A percentile compares a stretch with the other conserved stretches of the same genome.
Evolutionary conservation across 208 protist species (phyloP).

Genomic region (Acanthamoeba royreba): DNA sequence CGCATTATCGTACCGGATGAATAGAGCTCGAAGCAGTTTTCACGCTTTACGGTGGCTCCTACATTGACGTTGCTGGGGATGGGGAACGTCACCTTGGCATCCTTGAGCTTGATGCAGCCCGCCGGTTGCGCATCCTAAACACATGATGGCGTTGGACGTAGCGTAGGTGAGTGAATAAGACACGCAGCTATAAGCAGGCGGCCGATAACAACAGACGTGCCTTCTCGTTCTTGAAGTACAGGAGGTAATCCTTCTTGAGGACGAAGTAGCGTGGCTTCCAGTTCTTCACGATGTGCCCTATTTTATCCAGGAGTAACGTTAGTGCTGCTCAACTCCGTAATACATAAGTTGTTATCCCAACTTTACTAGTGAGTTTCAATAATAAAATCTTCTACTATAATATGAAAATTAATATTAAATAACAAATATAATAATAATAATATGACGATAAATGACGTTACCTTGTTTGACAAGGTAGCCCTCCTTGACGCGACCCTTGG

Average conservation of each 20-base stretch:
- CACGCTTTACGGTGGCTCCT: neutral
- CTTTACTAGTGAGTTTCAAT: neutral
- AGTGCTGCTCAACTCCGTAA: too few species aligned
- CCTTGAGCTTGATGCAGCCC: conserved; percentile 24
- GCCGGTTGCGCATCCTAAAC: neutral
- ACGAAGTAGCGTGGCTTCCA: conserved; percentile 72
- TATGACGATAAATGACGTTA: neutral
- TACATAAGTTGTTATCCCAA: too few species aligned
- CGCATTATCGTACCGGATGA: neutral
- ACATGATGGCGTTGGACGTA: neutral
- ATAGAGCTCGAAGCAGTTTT: conserved; percentile 25
- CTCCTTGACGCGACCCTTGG: conserved; percentile 44
- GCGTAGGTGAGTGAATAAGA: neutral
- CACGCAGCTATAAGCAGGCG: too few species aligned
- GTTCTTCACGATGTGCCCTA: conserved; percentile 70
- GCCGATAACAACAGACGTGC: neutral
- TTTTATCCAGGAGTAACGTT: neutral
- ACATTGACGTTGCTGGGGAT: neutral
- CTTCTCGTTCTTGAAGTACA: conserved; percentile 66
- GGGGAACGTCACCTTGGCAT: neutral
- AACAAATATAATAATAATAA: neutral
- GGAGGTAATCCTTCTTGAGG: conserved; percentile 63
- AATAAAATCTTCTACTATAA: neutral
- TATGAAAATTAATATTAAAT: neutral
- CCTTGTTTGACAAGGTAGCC: conserved; percentile 70